Evolutionary conservation across 179 eudicot species (phyloP).

Genomic region (Gypsophila paniculata): DNA sequence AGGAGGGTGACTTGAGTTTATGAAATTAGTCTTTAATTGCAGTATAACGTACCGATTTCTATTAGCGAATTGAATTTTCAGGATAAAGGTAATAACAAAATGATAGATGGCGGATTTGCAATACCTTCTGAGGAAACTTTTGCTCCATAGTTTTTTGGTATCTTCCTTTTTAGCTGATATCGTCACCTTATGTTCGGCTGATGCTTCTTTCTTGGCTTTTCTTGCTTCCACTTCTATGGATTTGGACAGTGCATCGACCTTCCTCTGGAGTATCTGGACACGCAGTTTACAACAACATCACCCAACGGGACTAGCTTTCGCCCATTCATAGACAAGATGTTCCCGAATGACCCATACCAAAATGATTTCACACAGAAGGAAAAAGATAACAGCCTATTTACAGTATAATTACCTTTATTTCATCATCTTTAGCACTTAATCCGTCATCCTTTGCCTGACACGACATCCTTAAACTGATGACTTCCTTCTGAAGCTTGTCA

Average conservation of each 20-base stretch:
- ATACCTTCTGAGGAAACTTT: conserved; percentile 54
- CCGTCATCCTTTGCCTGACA: conserved; percentile 56
- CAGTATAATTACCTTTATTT: conserved; percentile 57
- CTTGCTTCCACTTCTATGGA: conserved; percentile 66
- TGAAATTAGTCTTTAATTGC: background rate
- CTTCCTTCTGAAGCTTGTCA: conserved; percentile 88
- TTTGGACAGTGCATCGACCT: conserved; percentile 64
- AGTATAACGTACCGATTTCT: background rate
- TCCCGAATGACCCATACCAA: background rate
- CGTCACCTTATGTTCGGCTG: conserved; percentile 40
- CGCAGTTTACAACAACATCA: conserved; percentile 3
- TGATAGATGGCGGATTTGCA: background rate
- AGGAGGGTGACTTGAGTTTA: background rate
- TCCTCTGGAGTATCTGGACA: conserved; percentile 62
- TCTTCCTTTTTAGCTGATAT: conserved; percentile 41
- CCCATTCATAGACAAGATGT: background rate
- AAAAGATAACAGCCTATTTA: background rate
- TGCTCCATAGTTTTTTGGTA: conserved; percentile 35
- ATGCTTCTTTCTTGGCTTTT: conserved; percentile 56
- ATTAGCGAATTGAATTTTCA: background rate
- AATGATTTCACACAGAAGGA: background rate
- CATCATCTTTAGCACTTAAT: conserved; percentile 64
- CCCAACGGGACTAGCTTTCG: background rate
- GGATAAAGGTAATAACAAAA: too few species aligned
- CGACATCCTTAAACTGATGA: conserved; percentile 55